Evolutionary conservation across 805 yeast genomes (phyloP).

Genomic region (Scheffersomyces spartinae): DNA sequence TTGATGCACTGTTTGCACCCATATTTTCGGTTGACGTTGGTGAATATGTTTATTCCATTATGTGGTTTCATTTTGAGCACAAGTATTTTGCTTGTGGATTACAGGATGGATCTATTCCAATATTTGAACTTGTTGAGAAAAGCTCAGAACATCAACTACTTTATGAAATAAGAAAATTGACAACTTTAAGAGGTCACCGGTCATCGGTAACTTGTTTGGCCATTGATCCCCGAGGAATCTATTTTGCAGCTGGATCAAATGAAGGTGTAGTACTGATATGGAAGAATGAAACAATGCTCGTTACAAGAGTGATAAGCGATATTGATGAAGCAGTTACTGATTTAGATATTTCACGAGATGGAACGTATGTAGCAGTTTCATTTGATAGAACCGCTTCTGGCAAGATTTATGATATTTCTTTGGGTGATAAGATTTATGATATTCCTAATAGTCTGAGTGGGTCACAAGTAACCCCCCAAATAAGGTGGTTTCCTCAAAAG

Average conservation of each 20-base stretch:
- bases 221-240: constrained; percentile 42
- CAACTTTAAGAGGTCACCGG: constrained; percentile 31
- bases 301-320: constrained; percentile 22
- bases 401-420: constrained; percentile 29
- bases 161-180: constrained; percentile 6
- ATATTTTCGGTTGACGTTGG: too few relatives aligned
- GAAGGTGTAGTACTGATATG: constrained; percentile 47
- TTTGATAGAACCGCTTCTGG: constrained; percentile 31
- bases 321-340: constrained; percentile 32
- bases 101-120: constrained; percentile 31
- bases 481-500: constrained; percentile 25
- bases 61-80: constrained; percentile 36
- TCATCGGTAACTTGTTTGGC: constrained; percentile 35
- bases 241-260: constrained; percentile 40
- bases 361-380: constrained; percentile 32
- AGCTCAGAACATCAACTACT: not conserved
- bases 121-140: constrained; percentile 9
- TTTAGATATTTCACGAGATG: constrained; percentile 33
- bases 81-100: constrained; percentile 26
- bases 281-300: constrained; percentile 28
- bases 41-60: constrained; percentile 26
- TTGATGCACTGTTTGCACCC: constrained; percentile 14
- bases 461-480: constrained; percentile 13
- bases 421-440: too few relatives aligned
- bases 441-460: constrained; percentile 19